Evolutionary conservation across 768 basidiomycete species (phyloP).

Genomic region (Rhodosporidiobolus sp.): DNA sequence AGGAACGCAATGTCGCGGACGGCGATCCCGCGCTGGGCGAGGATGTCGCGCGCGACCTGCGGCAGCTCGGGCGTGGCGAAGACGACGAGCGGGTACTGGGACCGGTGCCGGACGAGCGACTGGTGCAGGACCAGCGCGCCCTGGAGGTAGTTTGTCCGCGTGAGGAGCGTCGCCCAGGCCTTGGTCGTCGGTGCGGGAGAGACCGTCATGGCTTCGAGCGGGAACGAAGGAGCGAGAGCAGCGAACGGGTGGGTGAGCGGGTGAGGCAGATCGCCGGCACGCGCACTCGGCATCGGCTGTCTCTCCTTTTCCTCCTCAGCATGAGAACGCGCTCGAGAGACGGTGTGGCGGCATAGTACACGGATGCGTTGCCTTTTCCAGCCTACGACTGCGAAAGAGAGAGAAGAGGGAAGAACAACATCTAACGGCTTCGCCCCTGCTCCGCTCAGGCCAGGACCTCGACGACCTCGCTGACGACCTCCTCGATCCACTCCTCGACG

Average conservation of each 20-base stretch:
- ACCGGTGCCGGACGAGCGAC: conserved; percentile 57
- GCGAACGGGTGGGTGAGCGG: too few species aligned
- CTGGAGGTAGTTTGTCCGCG: conserved; percentile 61
- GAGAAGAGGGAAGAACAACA: too few species aligned
- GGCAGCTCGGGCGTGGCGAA: conserved; percentile 67
- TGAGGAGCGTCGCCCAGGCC: conserved; percentile 70
- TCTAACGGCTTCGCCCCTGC: too few species aligned
- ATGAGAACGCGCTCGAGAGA: too few species aligned
- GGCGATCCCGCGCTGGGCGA: conserved; percentile 58
- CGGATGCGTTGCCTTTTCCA: too few species aligned
- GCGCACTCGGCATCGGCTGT: too few species aligned
- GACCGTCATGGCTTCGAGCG: too few species aligned
- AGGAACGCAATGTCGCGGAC: conserved; percentile 63
- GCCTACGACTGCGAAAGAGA: too few species aligned
- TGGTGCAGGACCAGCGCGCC: conserved; percentile 63
- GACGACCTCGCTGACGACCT: conserved; percentile 53
- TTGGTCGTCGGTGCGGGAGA: background rate
- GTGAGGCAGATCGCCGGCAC: too few species aligned
- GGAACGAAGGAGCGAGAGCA: too few species aligned
- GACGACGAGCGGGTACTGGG: conserved; percentile 72
- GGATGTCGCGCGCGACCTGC: conserved; percentile 55
- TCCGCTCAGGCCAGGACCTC: conserved; percentile 36
- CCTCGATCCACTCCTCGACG: conserved; percentile 56
- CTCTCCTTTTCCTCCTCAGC: too few species aligned
- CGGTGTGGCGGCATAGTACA: too few species aligned